Evolutionary conservation across 139 green algal genomes (phyloP), one percentile per base, ranked within the genome.

Genomic region (Trebouxia sp.): DNA sequence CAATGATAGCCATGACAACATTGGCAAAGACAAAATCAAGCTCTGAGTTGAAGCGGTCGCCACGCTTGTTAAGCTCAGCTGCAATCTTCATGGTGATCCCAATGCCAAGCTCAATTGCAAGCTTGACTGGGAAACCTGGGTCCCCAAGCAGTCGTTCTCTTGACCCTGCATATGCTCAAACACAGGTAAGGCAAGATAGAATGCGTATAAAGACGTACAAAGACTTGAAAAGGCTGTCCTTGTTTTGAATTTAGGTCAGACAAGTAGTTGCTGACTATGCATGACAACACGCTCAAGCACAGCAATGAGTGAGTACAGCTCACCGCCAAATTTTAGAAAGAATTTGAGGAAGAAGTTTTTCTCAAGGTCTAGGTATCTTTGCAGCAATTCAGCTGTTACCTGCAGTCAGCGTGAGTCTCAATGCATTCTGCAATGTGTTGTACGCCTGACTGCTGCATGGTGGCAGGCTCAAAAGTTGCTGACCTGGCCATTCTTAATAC

Each of bases 1-100:
- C 96, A 28, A 99, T 92, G 75, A 99, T 86, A 2, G 96, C 96
- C 96, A 99, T 99, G 43, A 98, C 81, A 43, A 98, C 86, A 83
- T 99, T 98, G 76, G 96, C 96, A 41, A 91, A 84, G 35, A 98
- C 96, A 89, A 99, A 98, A 85, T 99, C 96, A 6, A 98, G 82
- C 86, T 98, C 92, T 66, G 83, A 75, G 7, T 55, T 80, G 78
- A 96, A 96, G 66, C 88, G 81, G 24, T 90, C 83, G 6, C 89
- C 89, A 5, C 92, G 87, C 84, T 93, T 93, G 58, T 89, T 89
- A 67, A 96, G 94, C 89, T 99, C 96, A n/a, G 96, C 96, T 6
- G 89, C 92, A 28, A 87, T 82, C 92, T 99, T 99, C 41, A 93
- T 97, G 83, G 88, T 91, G 0, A 99, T 87, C 47, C 96, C 96